Base-by-base conservation (phyloP, 768 basidiomycete species). In the Chiua virens region DNA sequence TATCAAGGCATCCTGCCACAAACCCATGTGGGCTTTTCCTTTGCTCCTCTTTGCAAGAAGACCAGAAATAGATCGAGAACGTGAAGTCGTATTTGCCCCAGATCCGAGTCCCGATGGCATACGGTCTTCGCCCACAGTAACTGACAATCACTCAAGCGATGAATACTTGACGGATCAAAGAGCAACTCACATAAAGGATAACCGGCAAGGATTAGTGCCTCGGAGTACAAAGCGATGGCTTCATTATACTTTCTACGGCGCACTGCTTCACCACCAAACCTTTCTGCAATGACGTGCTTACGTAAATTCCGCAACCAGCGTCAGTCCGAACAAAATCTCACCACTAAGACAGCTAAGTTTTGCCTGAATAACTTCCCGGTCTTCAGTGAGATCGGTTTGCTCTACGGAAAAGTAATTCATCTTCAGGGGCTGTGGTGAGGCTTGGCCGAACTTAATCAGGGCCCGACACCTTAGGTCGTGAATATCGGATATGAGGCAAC, bases 221-320 rank as follows among this genome's bases (percentile, higher is more conserved):
- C 47, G 9, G 58, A 37, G 39, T 60, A 60, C 54, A 52, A 60
- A 5, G 27, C 30, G 22, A 51, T 41, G 8, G 58, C 58, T 11
- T 46, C 42, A 8, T 44, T 47, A 32, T 44, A 38, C 7, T 8
- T 49, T 3, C 15, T 10, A 3, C 21, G 28, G 14, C 35, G 0
- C 43, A 34, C 37, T 8, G 54, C 45, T 17, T 53, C 38, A 22
- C 53, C 54, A 3, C 59, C 59, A 2, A 60, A 53, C 13, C 5
- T 22, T 28, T 60, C 59, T 60, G 15, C 14, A 34, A 8, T 17
- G 15, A 7, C 15, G 17, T 8, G 9, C 34, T 7, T 17, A 34
- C 1, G 34, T 17, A 3, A 34, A 34, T 5, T 17, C 17, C 1
- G 14, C 5, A n/a, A 15, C 15, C 34, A 34, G 7, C 34, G n/a